Percentiles rank a stretch among this genome's conserved stretches.
Evolutionary conservation across 2,329 filamentous ascomycete species (phyloP).

Genomic region (Xylariales sp.): DNA sequence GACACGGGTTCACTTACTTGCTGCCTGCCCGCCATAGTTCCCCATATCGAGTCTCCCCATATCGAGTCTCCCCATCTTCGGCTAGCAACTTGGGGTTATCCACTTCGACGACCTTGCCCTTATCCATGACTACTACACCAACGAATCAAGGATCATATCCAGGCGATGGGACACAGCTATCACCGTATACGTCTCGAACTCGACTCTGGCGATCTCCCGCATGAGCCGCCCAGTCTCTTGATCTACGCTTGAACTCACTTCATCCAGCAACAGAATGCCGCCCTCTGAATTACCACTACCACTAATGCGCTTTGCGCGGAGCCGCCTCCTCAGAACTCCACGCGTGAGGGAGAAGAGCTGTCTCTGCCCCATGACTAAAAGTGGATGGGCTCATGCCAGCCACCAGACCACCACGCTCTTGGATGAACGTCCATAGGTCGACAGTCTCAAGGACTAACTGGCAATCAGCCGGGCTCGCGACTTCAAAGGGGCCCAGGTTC

Average conservation of each 20-base stretch:
- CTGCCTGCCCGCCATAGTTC: slow-evolving; percentile 13
- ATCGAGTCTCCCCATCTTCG: slow-evolving; percentile 12
- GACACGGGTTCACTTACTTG: too few species aligned
- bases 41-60: slow-evolving; percentile 18
- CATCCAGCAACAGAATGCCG: slow-evolving; percentile 26
- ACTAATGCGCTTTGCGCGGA: slow-evolving; percentile 3
- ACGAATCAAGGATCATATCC: slow-evolving; percentile 43
- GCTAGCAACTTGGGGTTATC: slow-evolving; percentile 19
- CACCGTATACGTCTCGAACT: slow-evolving; percentile 42
- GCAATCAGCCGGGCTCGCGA: slow-evolving; percentile 17
- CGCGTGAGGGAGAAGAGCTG: slow-evolving; percentile 24
- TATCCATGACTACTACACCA: slow-evolving; percentile 41
- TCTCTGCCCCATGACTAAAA: slow-evolving; percentile 46
- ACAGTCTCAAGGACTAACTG: slow-evolving; percentile 19
- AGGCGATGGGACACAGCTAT: slow-evolving; percentile 26
- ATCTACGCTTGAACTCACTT: slow-evolving; percentile 28
- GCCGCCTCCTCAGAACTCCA: slow-evolving; percentile 21
- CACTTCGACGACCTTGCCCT: slow-evolving; percentile 38
- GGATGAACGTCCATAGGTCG: slow-evolving; percentile 17
- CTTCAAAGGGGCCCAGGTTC: slow-evolving; percentile 27
- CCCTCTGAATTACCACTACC: slow-evolving; percentile 17
- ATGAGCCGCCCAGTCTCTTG: slow-evolving; percentile 20
- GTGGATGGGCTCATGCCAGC: slow-evolving; percentile 34
- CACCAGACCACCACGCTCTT: slow-evolving; percentile 20
- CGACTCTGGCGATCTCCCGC: slow-evolving; percentile 18